A percentile compares a stretch with the other conserved stretches of the same genome.
These are phyloP conservation scores for Lenwebbia sp. DNA, from an alignment of 345 rosid genomes.

Conservation along the genomic window DNA sequence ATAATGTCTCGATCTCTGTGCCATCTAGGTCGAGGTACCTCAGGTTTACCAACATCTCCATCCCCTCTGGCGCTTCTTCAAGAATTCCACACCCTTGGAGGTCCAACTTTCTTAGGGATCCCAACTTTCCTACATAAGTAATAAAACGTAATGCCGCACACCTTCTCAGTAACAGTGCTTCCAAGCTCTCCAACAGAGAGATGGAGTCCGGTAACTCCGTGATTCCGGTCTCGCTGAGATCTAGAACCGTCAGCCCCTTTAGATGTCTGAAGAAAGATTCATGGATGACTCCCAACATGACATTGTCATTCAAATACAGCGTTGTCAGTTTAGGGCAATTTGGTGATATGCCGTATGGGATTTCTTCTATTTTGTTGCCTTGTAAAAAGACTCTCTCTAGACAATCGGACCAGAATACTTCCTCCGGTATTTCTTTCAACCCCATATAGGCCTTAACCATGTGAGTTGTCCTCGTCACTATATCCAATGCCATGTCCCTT, in stretches of 20 bases:
- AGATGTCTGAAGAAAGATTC: neutral
- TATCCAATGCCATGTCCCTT: conserved; percentile 14
- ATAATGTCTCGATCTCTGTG: neutral
- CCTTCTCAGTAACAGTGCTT: neutral
- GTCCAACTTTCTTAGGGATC: conserved; percentile 5
- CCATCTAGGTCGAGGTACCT: neutral
- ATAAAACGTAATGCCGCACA: neutral
- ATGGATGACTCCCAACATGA: neutral
- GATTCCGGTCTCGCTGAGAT: neutral
- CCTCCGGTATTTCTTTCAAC: neutral
- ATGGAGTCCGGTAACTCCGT: conserved; percentile 5
- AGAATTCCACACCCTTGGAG: neutral
- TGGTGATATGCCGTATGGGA: neutral
- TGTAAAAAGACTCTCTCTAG: conserved; percentile 4
- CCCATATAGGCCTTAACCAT: neutral
- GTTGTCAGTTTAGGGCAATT: neutral
- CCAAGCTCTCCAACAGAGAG: conserved; percentile 1
- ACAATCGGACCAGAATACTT: neutral
- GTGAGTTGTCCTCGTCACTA: neutral
- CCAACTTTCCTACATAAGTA: conserved; percentile 7
- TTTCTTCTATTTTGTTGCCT: neutral
- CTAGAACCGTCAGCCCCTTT: neutral
- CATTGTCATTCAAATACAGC: neutral
- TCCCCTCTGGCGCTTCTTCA: conserved; percentile 3
- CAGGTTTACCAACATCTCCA: conserved; percentile 8